These are phyloP conservation scores for Hibiscus trionum DNA, from an alignment of 345 rosid genomes.

Conservation along the genomic window DNA sequence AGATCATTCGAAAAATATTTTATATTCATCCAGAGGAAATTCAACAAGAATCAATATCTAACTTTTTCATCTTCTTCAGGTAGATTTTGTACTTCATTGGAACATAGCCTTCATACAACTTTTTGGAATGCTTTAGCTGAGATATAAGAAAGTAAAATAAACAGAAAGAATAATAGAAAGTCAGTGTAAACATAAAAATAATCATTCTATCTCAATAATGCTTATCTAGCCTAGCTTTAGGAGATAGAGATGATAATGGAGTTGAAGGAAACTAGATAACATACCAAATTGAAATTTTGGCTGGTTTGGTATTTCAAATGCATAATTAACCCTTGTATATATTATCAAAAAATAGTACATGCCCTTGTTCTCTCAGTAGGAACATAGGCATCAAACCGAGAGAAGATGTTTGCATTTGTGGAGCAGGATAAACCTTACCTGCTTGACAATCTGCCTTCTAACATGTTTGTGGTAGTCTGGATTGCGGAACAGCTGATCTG, in stretches of 20 bases:
- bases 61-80: slow-evolving; percentile 82
- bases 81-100: slow-evolving; percentile 85
- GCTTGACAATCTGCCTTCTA: slow-evolving; percentile 72
- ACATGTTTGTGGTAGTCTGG: slow-evolving; percentile 78
- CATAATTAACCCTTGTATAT: neutral
- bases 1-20: slow-evolving; percentile 5
- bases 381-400: neutral
- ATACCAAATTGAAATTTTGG: neutral
- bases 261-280: neutral
- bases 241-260: neutral
- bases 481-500: slow-evolving; percentile 83
- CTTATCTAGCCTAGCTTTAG: neutral
- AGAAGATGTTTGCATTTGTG: neutral
- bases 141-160: slow-evolving; percentile 11
- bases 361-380: neutral
- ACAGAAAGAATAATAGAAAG: neutral
- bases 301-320: neutral
- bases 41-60: slow-evolving; percentile 29
- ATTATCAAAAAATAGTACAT: neutral
- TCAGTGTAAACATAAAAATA: neutral
- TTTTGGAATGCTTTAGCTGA: slow-evolving; percentile 67
- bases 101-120: slow-evolving; percentile 73
- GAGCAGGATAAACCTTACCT: slow-evolving; percentile 39
- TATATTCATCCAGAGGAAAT: slow-evolving; percentile 11
- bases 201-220: neutral